phyloP scores from a whole-genome alignment of 371 early-diverging fungal genomes.

The Umbelopsis sp. region DNA sequence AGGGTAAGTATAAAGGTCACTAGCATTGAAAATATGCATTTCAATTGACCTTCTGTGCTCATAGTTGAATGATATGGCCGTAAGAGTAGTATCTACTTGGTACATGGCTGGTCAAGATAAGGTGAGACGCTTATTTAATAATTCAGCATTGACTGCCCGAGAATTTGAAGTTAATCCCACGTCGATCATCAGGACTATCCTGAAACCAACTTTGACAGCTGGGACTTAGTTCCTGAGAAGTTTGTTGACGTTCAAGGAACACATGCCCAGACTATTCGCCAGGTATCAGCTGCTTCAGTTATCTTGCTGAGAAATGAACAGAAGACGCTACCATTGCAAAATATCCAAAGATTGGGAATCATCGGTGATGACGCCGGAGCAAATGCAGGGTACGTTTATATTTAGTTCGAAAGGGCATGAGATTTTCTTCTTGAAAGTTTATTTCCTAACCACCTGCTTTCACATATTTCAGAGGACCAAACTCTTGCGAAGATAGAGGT shows the following conservation, averaged over 20 bases:
- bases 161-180: not conserved
- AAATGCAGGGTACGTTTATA: constrained; percentile 21
- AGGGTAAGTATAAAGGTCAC: not conserved
- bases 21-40: not conserved
- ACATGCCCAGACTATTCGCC: constrained; percentile 33
- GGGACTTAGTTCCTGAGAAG: constrained; percentile 17
- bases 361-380: constrained; percentile 52
- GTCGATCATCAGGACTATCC: constrained; percentile 34
- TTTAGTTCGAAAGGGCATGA: not conserved
- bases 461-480: constrained; percentile 19
- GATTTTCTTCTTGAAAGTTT: not conserved
- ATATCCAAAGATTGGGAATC: constrained; percentile 35
- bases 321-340: constrained; percentile 33
- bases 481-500: constrained; percentile 20
- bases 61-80: constrained; percentile 19
- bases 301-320: constrained; percentile 44
- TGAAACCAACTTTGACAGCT: constrained; percentile 29
- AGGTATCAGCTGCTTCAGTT: constrained; percentile 41
- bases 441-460: not conserved
- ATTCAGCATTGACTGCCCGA: not conserved
- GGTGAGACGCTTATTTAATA: not conserved
- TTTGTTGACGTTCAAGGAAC: constrained; percentile 38
- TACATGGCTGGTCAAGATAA: constrained; percentile 8
- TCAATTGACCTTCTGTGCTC: not conserved
- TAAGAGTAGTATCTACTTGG: constrained; percentile 21